These are phyloP conservation scores for Candida coleopterorum DNA, from an alignment of 805 yeast species.

Conservation along the genomic window DNA sequence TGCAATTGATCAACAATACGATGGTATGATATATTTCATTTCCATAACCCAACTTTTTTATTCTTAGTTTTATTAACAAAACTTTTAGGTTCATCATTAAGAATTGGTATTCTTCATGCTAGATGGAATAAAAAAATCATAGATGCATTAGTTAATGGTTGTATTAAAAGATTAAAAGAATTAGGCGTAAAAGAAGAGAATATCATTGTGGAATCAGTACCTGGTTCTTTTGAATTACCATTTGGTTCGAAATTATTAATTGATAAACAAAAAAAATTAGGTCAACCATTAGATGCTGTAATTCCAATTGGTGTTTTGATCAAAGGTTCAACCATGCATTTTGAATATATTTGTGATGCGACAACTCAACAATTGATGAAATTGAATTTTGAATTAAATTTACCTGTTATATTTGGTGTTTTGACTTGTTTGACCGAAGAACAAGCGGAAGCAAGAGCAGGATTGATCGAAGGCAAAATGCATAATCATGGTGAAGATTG, in stretches of 20 bases:
- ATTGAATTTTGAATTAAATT: conserved; percentile 60
- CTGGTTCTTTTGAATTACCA: conserved; percentile 94
- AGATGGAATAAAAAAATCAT: conserved; percentile 88
- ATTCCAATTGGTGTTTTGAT: conserved; percentile 93
- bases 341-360: conserved; percentile 93
- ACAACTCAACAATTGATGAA: conserved; percentile 82
- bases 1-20: conserved; percentile 59
- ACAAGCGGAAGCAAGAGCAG: conserved; percentile 92
- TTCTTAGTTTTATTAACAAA: conserved; percentile 7
- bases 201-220: conserved; percentile 79
- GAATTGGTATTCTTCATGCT: conserved; percentile 88
- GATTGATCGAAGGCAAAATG: conserved; percentile 64
- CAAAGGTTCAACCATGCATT: conserved; percentile 97
- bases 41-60: not conserved
- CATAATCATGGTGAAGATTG: conserved; percentile 98
- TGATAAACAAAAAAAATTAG: conserved; percentile 37
- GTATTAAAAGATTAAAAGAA: conserved; percentile 50
- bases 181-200: conserved; percentile 73
- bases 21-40: conserved; percentile 40
- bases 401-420: conserved; percentile 90
- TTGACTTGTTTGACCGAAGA: conserved; percentile 90
- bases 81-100: conserved; percentile 44
- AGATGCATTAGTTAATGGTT: conserved; percentile 76
- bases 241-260: conserved; percentile 60
- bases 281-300: conserved; percentile 67